phyloP scores from a whole-genome alignment of 805 yeast species.

The Nakazawaea populi region DNA sequence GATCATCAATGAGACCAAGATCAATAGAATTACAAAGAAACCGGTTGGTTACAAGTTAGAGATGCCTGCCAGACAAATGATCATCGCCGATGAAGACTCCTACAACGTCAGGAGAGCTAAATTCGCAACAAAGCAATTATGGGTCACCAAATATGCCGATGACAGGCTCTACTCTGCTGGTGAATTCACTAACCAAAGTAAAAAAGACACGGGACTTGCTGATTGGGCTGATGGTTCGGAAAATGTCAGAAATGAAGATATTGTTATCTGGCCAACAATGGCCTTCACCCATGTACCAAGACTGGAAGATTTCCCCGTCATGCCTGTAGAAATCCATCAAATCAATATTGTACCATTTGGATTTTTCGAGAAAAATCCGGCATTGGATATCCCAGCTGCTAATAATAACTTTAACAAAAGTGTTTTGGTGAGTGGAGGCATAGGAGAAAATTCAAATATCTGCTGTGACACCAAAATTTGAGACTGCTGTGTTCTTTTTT shows the following conservation, averaged over 20 bases:
- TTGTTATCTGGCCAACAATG: constrained; percentile 77
- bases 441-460: constrained; percentile 5
- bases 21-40: constrained; percentile 61
- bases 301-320: constrained; percentile 84
- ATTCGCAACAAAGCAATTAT: constrained; percentile 71
- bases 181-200: constrained; percentile 80
- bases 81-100: constrained; percentile 58
- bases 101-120: constrained; percentile 66
- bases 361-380: constrained; percentile 75
- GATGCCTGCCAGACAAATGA: constrained; percentile 73
- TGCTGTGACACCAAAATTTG: constrained; percentile 3
- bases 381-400: constrained; percentile 71
- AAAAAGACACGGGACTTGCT: constrained; percentile 62
- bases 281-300: constrained; percentile 81
- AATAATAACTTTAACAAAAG: constrained; percentile 65
- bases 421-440: constrained; percentile 26
- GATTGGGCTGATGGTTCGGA: constrained; percentile 67
- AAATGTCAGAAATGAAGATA: constrained; percentile 64
- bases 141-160: constrained; percentile 78
- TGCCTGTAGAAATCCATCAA: constrained; percentile 78
- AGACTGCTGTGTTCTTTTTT: not conserved
- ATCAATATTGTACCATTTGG: constrained; percentile 65
- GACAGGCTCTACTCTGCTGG: constrained; percentile 76
- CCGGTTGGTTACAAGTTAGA: constrained; percentile 75
- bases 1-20: constrained; percentile 65